Evolutionary conservation across 2,329 filamentous ascomycete genomes (phyloP).

Genomic region (Annulohypoxylon truncatum): DNA sequence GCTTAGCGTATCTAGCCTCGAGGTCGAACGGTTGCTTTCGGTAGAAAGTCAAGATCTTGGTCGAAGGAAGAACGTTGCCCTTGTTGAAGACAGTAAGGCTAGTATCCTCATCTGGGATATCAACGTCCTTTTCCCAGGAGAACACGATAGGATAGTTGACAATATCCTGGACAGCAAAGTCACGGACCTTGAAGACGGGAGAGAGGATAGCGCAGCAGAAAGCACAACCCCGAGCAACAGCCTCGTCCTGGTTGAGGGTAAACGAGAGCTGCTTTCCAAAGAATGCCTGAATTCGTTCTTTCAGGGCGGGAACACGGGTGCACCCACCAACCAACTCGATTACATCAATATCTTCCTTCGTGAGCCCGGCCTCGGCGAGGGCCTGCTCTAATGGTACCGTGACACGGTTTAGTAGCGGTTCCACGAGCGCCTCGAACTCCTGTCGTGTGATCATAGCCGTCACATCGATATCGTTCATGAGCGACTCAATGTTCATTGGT

Average conservation of each 20-base stretch:
- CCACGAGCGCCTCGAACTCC: conserved; percentile 90
- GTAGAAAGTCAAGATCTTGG: conserved; percentile 99
- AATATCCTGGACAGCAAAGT: conserved; percentile 97
- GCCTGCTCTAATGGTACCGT: conserved; percentile 86
- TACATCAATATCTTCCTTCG: conserved; percentile 89
- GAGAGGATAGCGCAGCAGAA: conserved; percentile 98
- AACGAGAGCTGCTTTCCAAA: conserved; percentile 94
- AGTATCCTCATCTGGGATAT: conserved; percentile 98
- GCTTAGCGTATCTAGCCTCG: conserved; percentile 92
- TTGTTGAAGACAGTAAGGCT: conserved; percentile 97
- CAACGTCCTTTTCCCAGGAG: conserved; percentile 97
- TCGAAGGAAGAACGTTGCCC: conserved; percentile 96
- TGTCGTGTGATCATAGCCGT: conserved; percentile 89
- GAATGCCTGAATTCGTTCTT: conserved; percentile 88
- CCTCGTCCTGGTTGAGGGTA: conserved; percentile 98
- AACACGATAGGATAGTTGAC: conserved; percentile 99
- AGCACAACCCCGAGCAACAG: conserved; percentile 92
- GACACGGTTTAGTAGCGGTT: conserved; percentile 81
- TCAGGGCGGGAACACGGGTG: conserved; percentile 92
- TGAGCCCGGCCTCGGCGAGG: conserved; percentile 91
- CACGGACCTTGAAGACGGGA: conserved; percentile 96
- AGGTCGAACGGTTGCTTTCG: conserved; percentile 97
- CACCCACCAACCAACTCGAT: conserved; percentile 95
- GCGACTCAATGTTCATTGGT: conserved; percentile 94
- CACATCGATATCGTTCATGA: conserved; percentile 98